Evolutionary conservation across 371 early-diverging fungal species (phyloP), one percentile per base, ranked within the genome.

Genomic region (Nematocida minor): DNA sequence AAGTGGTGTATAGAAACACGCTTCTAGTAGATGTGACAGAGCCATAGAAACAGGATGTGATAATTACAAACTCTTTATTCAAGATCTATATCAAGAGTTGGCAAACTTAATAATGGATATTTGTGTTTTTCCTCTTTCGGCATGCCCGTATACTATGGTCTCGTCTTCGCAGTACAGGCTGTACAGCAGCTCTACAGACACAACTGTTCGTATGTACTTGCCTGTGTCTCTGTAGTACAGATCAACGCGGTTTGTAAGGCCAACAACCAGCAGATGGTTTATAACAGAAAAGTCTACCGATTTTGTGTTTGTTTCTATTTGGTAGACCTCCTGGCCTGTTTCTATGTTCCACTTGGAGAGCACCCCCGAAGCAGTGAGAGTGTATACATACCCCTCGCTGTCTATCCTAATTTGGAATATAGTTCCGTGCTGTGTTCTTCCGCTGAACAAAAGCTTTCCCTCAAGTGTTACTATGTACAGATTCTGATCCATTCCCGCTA

Each of bases 401-500:
- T 79, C 70, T 32, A 14, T 14, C 41, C 44, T 46, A 18, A 74
- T 60, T n/a, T 62, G 31, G 40, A 74, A 74, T 4, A 74, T 64
- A 36, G 53, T 74, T 25, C 53, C 53, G 16, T 68, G 31, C 18
- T 84, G 81, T 14, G 22, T 9, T 29, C 67, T 60, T 14, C 66
- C 55, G 2, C 51, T 66, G 41, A 31, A 31, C 7, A 71, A 0
- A 1, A 57, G 18, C 18, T 55, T 69, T 18, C 71, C 80, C 42
- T 79, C 66, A 4, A 79, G 27, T n/a, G 46, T 54, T 14, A 81
- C 80, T 7, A 85, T 62, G 55, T 81, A 40, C 11, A 85, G 44
- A 1, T 25, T 80, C 44, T 86, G 88, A 79, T 89, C 87, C 83
- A 91, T 90, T 7, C 92, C 89, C 0, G 93, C 94, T 0, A 90